Evolutionary conservation across 257 asterid species (phyloP).

Genomic region (Solanum corneliomulleri): DNA sequence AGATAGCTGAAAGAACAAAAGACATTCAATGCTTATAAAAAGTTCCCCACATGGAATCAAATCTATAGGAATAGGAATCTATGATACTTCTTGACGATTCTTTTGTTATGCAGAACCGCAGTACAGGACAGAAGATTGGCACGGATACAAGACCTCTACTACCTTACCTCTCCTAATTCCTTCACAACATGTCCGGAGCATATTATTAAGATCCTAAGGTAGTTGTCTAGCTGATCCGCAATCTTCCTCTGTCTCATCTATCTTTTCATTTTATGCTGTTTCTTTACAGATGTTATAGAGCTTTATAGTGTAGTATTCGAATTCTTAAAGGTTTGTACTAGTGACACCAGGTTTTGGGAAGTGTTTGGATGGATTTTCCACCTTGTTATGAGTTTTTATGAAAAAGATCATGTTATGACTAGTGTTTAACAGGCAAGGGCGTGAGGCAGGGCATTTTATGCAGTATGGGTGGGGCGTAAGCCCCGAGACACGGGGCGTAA

Average conservation of each 20-base stretch:
- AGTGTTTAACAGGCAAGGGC: not conserved
- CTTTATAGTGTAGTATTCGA: not conserved
- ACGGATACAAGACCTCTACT: not conserved
- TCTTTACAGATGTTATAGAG: not conserved
- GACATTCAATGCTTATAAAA: not conserved
- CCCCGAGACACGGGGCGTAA: not conserved
- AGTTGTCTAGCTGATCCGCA: not conserved
- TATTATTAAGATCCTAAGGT: not conserved
- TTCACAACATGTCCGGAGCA: not conserved
- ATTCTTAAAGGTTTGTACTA: not conserved
- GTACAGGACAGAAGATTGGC: not conserved
- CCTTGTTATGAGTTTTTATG: not conserved
- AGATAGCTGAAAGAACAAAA: slow-evolving; percentile 54
- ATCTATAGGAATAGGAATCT: not conserved
- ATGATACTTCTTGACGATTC: not conserved
- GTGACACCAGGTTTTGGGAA: not conserved
- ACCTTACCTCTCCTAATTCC: not conserved
- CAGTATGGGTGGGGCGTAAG: not conserved
- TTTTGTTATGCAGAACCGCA: not conserved
- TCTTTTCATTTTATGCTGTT: not conserved
- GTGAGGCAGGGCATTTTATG: not conserved
- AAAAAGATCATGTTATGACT: not conserved
- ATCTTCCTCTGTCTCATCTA: not conserved
- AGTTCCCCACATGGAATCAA: not conserved
- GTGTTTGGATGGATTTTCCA: not conserved